Evolutionary conservation across 2,329 filamentous ascomycete species (phyloP), one percentile per base, ranked within the genome.

Genomic region (Penicillium sp.): DNA sequence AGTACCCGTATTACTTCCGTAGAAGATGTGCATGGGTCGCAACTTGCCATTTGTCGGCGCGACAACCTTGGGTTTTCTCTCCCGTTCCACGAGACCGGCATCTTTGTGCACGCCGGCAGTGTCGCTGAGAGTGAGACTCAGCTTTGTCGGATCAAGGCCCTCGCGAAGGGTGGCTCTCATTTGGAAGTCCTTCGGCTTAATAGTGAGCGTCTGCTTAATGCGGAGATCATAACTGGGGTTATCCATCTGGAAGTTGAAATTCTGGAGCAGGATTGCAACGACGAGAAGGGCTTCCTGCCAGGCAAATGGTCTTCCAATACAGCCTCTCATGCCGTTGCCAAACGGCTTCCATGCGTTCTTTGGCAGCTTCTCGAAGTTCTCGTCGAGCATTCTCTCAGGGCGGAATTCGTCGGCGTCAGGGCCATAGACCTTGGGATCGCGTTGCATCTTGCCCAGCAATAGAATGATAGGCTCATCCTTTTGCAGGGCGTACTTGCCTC

Each of bases 1-100:
- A 1, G 89, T 92, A 0, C 89, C 89, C 2, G 85, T 87, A 69
- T 91, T 91, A 18, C 87, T 89, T 2, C 90, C 90, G 68, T 90
- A 92, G 44, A 87, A 83, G 19, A 93, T 83, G n/a, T 83, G 83
- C 63, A 93, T 78, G 1, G 80, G 78, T 63, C 81, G 81, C 24
- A 71, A 64, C 16, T 70, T 55, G 3, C 56, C 60, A 44, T 54
- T 55, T 3, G 50, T 49, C n/a, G 61, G 55, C 7, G 55, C 49
- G 1, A 50, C 55, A 1, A 50, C 56, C 43, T 65, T 66, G 6
- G 60, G 64, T 55, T 71, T 70, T 18, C 61, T 62, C 22, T 66
- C 63, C n/a, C 63, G 60, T 51, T 61, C 59, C 6, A 53, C 55
- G 13, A 58, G 53, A 16, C 46, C 59, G 4, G 61, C 49, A 22